Evolutionary conservation across 2,329 filamentous ascomycete genomes (phyloP), one percentile per base, ranked within the genome.

Genomic region (Penicillium fuscoglaucum): DNA sequence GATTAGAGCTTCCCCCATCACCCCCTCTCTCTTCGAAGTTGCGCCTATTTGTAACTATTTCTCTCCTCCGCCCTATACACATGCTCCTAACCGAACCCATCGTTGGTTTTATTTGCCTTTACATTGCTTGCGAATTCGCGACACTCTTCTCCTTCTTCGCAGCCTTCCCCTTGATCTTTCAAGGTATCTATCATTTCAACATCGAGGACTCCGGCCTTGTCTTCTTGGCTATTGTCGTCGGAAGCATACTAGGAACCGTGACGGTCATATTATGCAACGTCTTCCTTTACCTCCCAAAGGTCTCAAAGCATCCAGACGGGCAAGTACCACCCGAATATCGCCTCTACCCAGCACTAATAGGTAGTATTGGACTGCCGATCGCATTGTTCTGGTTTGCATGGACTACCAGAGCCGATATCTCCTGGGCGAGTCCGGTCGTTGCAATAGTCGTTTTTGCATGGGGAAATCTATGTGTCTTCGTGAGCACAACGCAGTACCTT

Each of bases 81-180:
- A 82, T 90, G 62, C 81, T 91, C 12, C 83, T 89, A 59, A 80
- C 81, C 35, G 88, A 90, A 73, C 87, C 89, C 56, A 89, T 91
- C 55, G 86, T 91, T 55, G 79, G 84, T 0, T 76, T 87, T 10
- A 76, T 91, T 24, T 88, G 87, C 39, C 78, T 90, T 55, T 91
- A 91, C 75, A 88, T 88, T 79, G 83, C 87, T 43, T 91, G 91
- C 74, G 86, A 90, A 72, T 92, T 93, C 69, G 89, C 83, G 6
- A 80, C 95, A 0, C 84, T 96, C 1, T 96, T 95, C 70, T 86
- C 93, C 28, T 95, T 95, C 79, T 81, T 96, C 52, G 93, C 90
- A 0, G 90, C 91, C 1, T 96, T 96, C 67, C 88, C 90, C 0
- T 84, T 95, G 45, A 89, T 96, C 48, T 96, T 95, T 76, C 80